Percentiles rank a stretch among this genome's conserved stretches.
Conservation (phyloP, 1,139 yeast species). For the Candida tropicalis region DNA sequence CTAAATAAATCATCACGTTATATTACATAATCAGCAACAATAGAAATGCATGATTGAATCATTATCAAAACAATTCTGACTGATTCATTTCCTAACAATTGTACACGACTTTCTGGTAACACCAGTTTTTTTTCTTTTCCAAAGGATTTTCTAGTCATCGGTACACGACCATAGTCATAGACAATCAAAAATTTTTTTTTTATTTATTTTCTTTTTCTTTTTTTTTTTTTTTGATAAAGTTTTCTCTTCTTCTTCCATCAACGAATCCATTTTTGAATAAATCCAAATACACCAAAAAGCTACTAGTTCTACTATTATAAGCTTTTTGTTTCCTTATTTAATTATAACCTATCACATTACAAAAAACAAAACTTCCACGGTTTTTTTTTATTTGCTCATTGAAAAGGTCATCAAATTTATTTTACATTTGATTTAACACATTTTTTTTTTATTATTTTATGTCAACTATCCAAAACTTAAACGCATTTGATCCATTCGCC, state of each 20-base stretch:
- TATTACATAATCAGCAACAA: too few relatives aligned
- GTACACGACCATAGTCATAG: too few relatives aligned
- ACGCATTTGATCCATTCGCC: conserved; percentile 99
- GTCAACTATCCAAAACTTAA: conserved; percentile 96
- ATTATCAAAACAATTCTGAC: too few relatives aligned
- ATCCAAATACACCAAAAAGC: too few relatives aligned
- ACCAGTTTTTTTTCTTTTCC: neutral
- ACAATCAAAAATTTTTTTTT: too few relatives aligned
- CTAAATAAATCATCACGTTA: too few relatives aligned
- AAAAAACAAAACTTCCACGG: too few relatives aligned
- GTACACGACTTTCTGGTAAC: neutral
- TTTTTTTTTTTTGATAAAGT: neutral
- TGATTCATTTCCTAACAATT: too few relatives aligned
- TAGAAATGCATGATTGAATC: conserved; percentile 1
- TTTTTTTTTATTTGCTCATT: neutral
- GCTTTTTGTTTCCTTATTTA: neutral
- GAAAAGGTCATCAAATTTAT: neutral
- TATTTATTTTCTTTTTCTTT: neutral
- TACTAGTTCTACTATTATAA: too few relatives aligned
- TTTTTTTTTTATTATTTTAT: conserved; percentile 31
- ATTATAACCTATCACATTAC: neutral
- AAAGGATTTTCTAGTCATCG: too few relatives aligned
- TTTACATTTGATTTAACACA: neutral
- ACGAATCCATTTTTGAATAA: too few relatives aligned
- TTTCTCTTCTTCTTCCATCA: neutral